phyloP scores from a whole-genome alignment of 1,139 yeast species.

The Diutina sp. region DNA sequence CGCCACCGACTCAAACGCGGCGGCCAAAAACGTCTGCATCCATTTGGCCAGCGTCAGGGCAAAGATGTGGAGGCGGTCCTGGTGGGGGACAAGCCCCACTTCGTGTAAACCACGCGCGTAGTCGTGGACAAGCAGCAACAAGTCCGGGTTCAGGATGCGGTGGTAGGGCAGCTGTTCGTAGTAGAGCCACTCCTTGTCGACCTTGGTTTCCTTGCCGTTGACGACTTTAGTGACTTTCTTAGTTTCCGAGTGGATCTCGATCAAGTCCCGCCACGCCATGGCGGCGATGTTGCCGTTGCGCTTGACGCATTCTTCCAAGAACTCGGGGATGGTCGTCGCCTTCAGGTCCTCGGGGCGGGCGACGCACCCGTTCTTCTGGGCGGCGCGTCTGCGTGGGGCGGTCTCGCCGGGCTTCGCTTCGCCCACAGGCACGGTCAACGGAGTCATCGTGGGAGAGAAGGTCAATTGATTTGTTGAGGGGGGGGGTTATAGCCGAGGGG shows the following conservation, averaged over 20 bases:
- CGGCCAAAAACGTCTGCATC: slow-evolving; percentile 80
- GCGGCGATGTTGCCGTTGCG: slow-evolving; percentile 41
- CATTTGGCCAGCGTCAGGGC: slow-evolving; percentile 80
- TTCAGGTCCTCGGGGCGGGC: slow-evolving; percentile 47
- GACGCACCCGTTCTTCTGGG: slow-evolving; percentile 42
- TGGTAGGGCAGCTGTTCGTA: slow-evolving; percentile 70
- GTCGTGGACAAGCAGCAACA: slow-evolving; percentile 33
- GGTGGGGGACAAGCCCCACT: slow-evolving; percentile 58
- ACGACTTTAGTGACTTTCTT: slow-evolving; percentile 65
- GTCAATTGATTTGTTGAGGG: neutral
- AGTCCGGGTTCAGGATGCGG: slow-evolving; percentile 49
- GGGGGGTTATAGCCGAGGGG: neutral
- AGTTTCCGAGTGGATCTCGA: slow-evolving; percentile 63
- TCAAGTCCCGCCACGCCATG: slow-evolving; percentile 72
- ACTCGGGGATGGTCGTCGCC: slow-evolving; percentile 61
- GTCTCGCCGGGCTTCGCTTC: slow-evolving; percentile 79
- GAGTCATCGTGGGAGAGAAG: neutral
- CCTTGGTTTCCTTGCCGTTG: slow-evolving; percentile 60
- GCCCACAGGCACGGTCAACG: slow-evolving; percentile 55
- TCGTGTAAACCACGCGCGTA: slow-evolving; percentile 68
- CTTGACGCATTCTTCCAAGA: slow-evolving; percentile 48
- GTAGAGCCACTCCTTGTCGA: slow-evolving; percentile 79
- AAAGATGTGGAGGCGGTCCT: slow-evolving; percentile 61
- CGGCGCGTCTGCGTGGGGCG: slow-evolving; percentile 73
- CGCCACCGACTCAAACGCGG: slow-evolving; percentile 67